phyloP scores from a whole-genome alignment of 2,329 filamentous ascomycete genomes.

The Alternaria triticina region DNA sequence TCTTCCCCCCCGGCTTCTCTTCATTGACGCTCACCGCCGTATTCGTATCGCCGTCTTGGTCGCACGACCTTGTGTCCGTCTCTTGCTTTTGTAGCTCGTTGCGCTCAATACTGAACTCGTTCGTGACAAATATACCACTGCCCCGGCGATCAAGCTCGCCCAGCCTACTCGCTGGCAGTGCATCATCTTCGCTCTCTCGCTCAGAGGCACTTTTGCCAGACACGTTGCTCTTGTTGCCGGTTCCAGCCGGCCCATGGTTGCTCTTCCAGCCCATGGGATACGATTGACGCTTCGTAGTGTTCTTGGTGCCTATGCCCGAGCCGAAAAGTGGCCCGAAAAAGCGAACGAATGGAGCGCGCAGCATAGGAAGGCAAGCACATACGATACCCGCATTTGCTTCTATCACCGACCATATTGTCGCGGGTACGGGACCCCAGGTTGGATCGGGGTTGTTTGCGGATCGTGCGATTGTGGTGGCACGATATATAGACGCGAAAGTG shows the following conservation, averaged over 20 bases:
- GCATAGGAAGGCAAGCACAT: conserved; percentile 31
- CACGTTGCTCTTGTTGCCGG: conserved; percentile 11
- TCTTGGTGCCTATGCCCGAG: background rate
- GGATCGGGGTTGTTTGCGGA: conserved; percentile 30
- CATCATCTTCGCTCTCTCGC: conserved; percentile 25
- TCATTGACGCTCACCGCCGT: conserved; percentile 16
- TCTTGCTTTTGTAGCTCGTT: conserved; percentile 11
- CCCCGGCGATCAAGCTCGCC: conserved; percentile 9
- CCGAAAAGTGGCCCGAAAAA: conserved; percentile 30
- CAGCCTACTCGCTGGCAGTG: background rate
- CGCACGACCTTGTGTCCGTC: conserved; percentile 7
- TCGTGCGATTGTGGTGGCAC: conserved; percentile 31
- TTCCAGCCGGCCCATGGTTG: conserved; percentile 4
- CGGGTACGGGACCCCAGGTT: conserved; percentile 31
- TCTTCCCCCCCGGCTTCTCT: conserved; percentile 18
- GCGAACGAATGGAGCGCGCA: conserved; percentile 29
- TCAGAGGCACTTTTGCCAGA: conserved; percentile 14
- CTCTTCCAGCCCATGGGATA: conserved; percentile 21
- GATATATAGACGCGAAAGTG: conserved; percentile 33
- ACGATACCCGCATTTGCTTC: conserved; percentile 35
- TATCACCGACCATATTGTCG: conserved; percentile 32
- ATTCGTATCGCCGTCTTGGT: conserved; percentile 10
- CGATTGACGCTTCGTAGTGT: conserved; percentile 15
- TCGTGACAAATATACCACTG: conserved; percentile 27
- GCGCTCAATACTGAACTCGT: conserved; percentile 26